A percentile compares a stretch with the other conserved stretches of the same genome.
phyloP scores from a whole-genome alignment of 2,329 filamentous ascomycete genomes.

The Cyphellophora attinorum region DNA sequence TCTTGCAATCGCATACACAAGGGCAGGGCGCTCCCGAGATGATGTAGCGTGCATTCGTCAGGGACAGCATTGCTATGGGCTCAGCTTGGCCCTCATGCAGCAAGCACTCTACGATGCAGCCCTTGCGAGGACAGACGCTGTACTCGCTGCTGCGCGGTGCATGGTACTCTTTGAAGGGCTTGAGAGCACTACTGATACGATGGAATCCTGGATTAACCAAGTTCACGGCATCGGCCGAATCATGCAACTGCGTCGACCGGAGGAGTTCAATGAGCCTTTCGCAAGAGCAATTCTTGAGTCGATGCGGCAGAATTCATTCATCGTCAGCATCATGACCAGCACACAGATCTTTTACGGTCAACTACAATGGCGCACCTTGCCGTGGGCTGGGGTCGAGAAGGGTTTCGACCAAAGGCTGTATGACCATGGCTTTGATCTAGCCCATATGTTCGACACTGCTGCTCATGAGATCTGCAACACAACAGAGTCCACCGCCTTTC shows the following conservation, averaged over 20 bases:
- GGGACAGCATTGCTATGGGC: conserved; percentile 6
- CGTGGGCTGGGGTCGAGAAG: conserved; percentile 4
- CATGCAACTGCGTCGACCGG: conserved; percentile 5
- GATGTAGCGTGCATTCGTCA: conserved; percentile 1
- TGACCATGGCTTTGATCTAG: conserved; percentile 6
- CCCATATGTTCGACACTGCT: no score
- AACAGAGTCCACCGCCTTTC: no score
- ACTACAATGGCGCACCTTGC: conserved; percentile 4
- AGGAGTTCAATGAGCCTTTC: not conserved
- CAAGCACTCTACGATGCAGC: conserved; percentile 1
- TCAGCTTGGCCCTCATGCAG: conserved; percentile 5
- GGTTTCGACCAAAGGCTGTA: conserved; percentile 4
- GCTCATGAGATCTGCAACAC: no score
- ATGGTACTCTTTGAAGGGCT: conserved; percentile 7
- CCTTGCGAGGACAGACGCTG: conserved; percentile 2
- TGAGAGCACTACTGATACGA: conserved; percentile 6
- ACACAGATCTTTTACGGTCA: conserved; percentile 2
- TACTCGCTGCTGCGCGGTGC: conserved; percentile 6
- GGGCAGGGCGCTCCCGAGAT: conserved; percentile 3
- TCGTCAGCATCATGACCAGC: conserved; percentile 3
- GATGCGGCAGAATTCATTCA: conserved; percentile 5
- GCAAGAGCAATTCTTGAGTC: conserved; percentile 6
- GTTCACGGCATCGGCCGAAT: conserved; percentile 5
- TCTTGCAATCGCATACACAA: conserved; percentile 4
- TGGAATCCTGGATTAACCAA: conserved; percentile 8